Conservation (phyloP, 257 asterid genomes). For the Prunella vulgaris region DNA sequence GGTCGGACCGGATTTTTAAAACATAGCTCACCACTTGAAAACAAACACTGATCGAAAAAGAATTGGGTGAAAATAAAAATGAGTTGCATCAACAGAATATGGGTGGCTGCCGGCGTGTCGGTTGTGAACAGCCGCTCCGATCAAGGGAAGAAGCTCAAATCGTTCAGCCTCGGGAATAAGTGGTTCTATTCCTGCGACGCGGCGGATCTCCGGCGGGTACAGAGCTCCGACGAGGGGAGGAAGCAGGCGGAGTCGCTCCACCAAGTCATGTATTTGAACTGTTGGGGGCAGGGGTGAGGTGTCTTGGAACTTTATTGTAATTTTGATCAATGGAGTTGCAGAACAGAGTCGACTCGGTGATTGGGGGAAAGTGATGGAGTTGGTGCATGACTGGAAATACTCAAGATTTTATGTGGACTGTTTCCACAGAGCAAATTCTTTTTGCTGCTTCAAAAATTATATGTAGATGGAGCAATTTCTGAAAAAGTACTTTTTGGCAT, state of each 20-base stretch:
- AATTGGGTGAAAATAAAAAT: background rate
- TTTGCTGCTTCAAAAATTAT: too few relatives aligned
- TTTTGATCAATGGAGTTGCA: too few relatives aligned
- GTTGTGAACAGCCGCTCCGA: constrained; percentile 58
- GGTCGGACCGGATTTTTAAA: too few relatives aligned
- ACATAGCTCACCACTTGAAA: too few relatives aligned
- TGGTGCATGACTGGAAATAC: too few relatives aligned
- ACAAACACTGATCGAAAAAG: background rate
- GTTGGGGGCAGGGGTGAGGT: constrained; percentile 38
- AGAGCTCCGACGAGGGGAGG: constrained; percentile 34
- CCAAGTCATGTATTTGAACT: constrained; percentile 66
- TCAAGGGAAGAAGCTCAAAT: constrained; percentile 45
- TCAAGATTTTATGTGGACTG: too few relatives aligned
- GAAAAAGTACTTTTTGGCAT: too few relatives aligned
- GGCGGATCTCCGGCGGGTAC: constrained; percentile 30
- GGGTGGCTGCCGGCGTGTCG: constrained; percentile 71
- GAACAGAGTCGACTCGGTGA: too few relatives aligned
- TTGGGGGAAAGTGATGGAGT: too few relatives aligned
- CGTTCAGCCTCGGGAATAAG: constrained; percentile 36
- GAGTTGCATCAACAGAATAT: constrained; percentile 48
- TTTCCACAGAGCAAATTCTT: too few relatives aligned
- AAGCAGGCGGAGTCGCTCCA: constrained; percentile 52
- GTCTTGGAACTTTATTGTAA: background rate
- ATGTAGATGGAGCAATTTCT: too few relatives aligned
- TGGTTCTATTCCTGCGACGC: too few relatives aligned